Evolutionary conservation across 371 early-diverging fungal genomes (phyloP).

Genomic region (Nematocida sp.): DNA sequence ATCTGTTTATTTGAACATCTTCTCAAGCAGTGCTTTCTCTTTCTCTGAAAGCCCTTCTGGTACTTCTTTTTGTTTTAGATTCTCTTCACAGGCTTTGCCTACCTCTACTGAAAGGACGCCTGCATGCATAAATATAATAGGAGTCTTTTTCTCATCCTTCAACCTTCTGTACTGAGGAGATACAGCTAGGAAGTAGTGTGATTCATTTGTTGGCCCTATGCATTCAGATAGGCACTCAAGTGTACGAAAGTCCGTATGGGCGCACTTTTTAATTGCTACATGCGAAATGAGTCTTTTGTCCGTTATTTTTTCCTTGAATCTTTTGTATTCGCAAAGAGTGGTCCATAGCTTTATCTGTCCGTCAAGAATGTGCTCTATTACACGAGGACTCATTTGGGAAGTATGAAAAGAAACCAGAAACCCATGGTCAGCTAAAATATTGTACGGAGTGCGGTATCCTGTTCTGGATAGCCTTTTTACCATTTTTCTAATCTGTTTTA

Average conservation of each 20-base stretch:
- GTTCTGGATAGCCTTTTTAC: constrained; percentile 14
- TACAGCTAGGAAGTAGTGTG: constrained; percentile 42
- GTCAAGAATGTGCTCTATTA: constrained; percentile 22
- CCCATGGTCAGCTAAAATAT: constrained; percentile 39
- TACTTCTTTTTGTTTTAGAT: background rate
- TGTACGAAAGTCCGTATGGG: constrained; percentile 7
- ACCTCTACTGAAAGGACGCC: constrained; percentile 44
- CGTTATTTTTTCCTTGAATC: background rate
- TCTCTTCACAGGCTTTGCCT: background rate
- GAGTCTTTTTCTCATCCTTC: constrained; percentile 23
- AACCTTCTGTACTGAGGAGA: constrained; percentile 12
- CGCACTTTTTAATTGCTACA: constrained; percentile 31
- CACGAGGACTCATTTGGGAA: constrained; percentile 8
- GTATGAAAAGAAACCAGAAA: constrained; percentile 23
- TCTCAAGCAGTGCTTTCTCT: constrained; percentile 25
- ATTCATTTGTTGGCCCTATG: constrained; percentile 1
- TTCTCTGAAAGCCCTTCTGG: constrained; percentile 20
- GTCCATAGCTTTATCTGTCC: constrained; percentile 24
- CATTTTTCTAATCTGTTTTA: constrained; percentile 34
- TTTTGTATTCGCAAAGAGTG: constrained; percentile 36
- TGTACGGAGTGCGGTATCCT: constrained; percentile 27
- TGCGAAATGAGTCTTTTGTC: constrained; percentile 26
- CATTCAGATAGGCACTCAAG: constrained; percentile 9
- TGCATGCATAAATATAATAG: constrained; percentile 25
- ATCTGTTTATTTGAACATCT: background rate